phyloP scores from a whole-genome alignment of 1,284 basidiomycete species.

The Schizophyllum commune region DNA sequence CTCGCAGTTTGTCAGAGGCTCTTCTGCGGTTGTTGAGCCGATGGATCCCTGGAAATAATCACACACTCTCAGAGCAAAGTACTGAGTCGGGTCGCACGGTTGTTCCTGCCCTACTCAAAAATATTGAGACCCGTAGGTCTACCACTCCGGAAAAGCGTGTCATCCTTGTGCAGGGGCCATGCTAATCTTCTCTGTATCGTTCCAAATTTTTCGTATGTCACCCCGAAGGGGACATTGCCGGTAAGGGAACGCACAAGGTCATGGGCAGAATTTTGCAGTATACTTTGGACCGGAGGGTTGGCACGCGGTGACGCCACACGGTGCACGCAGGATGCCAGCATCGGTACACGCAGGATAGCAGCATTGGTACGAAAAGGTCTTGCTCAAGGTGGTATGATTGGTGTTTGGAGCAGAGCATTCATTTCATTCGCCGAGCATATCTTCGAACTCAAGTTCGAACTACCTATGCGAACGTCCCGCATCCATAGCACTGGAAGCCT shows the following conservation, averaged over 20 bases:
- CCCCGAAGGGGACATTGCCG: background rate
- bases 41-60: too few relatives aligned
- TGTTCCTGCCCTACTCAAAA: background rate
- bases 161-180: background rate
- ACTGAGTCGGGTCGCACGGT: too few relatives aligned
- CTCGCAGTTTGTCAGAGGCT: too few relatives aligned
- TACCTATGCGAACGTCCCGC: background rate
- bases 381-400: too few relatives aligned
- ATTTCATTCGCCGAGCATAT: background rate
- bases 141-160: background rate
- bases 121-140: background rate
- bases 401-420: background rate
- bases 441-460: background rate
- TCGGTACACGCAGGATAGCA: too few relatives aligned
- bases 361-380: too few relatives aligned
- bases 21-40: too few relatives aligned
- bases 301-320: background rate
- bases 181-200: background rate
- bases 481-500: conserved; percentile 9
- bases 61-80: too few relatives aligned
- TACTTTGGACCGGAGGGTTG: background rate
- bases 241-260: background rate
- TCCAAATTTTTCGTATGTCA: background rate
- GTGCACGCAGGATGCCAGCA: too few relatives aligned
- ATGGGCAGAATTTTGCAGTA: background rate